These are phyloP conservation scores for Nannizzia gypsea DNA, from an alignment of 2,329 filamentous ascomycete genomes.

Conservation along the genomic window DNA sequence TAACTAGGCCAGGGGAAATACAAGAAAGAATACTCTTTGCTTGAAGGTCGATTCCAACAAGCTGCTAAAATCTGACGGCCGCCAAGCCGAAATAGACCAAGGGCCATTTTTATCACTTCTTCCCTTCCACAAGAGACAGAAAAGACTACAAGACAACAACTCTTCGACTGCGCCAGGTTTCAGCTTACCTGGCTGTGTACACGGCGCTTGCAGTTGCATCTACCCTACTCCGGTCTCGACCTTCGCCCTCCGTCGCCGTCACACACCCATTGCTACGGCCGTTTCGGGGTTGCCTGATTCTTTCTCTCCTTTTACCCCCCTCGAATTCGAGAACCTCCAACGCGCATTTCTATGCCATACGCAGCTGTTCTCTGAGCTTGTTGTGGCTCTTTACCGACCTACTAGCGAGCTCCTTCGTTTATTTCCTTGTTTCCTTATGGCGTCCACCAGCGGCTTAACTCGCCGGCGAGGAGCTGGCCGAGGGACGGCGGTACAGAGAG, in stretches of 20 bases:
- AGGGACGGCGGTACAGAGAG: slow-evolving; percentile 49
- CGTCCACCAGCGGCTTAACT: slow-evolving; percentile 59
- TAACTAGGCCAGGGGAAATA: background rate
- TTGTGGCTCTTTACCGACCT: slow-evolving; percentile 8
- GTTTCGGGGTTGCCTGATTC: slow-evolving; percentile 13
- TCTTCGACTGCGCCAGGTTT: background rate
- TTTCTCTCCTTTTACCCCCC: slow-evolving; percentile 2
- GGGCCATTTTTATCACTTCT: background rate
- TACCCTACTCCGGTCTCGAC: background rate
- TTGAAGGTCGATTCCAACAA: background rate
- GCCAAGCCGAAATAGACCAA: background rate
- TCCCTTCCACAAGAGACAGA: background rate
- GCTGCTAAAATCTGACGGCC: background rate
- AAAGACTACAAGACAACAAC: background rate
- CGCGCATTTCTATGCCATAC: slow-evolving; percentile 7
- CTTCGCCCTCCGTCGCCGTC: background rate
- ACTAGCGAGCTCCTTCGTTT: slow-evolving; percentile 9
- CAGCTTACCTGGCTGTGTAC: background rate
- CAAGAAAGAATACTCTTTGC: background rate
- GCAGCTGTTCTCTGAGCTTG: slow-evolving; percentile 11
- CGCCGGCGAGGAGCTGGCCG: slow-evolving; percentile 55
- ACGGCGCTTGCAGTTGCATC: background rate
- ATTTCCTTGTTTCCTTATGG: slow-evolving; percentile 37
- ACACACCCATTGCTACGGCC: slow-evolving; percentile 16
- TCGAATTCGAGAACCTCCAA: background rate